Base-by-base conservation (phyloP, 2,329 filamentous ascomycete species). In the Penicillium fuscoglaucum region DNA sequence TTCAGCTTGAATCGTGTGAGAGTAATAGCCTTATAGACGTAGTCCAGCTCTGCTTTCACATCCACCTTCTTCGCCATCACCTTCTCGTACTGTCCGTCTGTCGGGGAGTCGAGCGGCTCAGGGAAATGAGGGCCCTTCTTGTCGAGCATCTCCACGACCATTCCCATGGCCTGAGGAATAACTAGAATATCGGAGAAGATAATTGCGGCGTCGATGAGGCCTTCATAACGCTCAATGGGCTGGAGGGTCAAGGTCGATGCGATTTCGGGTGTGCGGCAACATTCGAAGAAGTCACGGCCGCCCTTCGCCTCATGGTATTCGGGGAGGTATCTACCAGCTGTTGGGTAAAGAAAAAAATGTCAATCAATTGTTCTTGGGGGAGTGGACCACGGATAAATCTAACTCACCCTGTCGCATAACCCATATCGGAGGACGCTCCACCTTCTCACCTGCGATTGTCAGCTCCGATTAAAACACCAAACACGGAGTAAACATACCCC, bases 181-280 rank as follows among this genome's bases (percentile, higher is more conserved):
- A 99, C 95, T 39, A 99, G 86, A 65, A 99, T 99, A 74, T 99
- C 95, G 57, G 91, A 96, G 83, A 99, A 99, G 76, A 99, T 99
- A 71, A 99, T 99, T 60, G 95, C 93, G 29, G 92, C 93, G 76
- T 99, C 95, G 68, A 99, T 86, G 61, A 99, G 87, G 44, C 92
- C 93, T 43, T 84, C 88, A 73, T 88, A 99, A 53, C 95, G 91
- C 68, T 97, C 92, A 70, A 99, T 88, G 53, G 95, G 95, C 77
- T 99, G 95, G 29, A 99, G 84, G 6, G 95, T 99, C 68, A 99
- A 81, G 40, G 90, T 96, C 33, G 92, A 97, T 51, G 95, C 91
- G 63, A 98, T 88, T 76, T 98, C 92, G 57, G 95, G 91, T 70
- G 88, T 86, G 55, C 95, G 92, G 77, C 95, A 99, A 84, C 93